Evolutionary conservation across 1,139 yeast species (phyloP).

Genomic region (Scheffersomyces cryptocercus): DNA sequence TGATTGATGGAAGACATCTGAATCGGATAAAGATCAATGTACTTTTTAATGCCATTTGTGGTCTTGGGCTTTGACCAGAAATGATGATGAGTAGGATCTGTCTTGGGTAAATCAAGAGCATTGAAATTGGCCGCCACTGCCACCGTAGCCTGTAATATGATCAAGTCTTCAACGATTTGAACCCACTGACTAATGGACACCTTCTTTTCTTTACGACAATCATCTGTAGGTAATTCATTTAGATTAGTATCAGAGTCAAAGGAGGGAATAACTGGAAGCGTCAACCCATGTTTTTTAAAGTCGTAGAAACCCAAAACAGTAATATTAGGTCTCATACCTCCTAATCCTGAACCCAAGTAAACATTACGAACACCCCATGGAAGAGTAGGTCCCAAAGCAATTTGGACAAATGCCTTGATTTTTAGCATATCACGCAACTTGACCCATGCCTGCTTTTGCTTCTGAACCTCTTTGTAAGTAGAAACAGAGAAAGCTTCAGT

Average conservation of each 20-base stretch:
- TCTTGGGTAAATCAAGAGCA: slow-evolving; percentile 55
- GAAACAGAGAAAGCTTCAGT: slow-evolving; percentile 28
- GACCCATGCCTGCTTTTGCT: slow-evolving; percentile 80
- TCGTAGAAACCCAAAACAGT: slow-evolving; percentile 90
- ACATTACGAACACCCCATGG: slow-evolving; percentile 98
- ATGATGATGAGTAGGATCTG: slow-evolving; percentile 16
- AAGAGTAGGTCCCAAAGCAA: slow-evolving; percentile 81
- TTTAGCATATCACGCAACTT: slow-evolving; percentile 73
- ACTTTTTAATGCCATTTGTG: slow-evolving; percentile 39
- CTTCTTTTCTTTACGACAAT: slow-evolving; percentile 68
- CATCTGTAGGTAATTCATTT: slow-evolving; percentile 72
- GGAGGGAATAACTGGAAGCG: slow-evolving; percentile 22
- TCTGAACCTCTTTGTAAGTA: slow-evolving; percentile 61
- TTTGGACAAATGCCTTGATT: slow-evolving; percentile 91
- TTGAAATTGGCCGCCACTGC: slow-evolving; percentile 91
- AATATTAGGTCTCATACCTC: slow-evolving; percentile 96
- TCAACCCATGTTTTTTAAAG: slow-evolving; percentile 43
- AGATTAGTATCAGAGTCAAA: slow-evolving; percentile 16
- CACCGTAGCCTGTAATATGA: slow-evolving; percentile 90
- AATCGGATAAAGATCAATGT: slow-evolving; percentile 88
- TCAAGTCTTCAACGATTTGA: slow-evolving; percentile 83
- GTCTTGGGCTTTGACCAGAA: slow-evolving; percentile 18
- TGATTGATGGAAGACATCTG: slow-evolving; percentile 88
- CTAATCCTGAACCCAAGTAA: slow-evolving; percentile 87
- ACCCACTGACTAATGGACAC: slow-evolving; percentile 85